Base-by-base conservation (phyloP, 2,329 filamentous ascomycete species). In the Mycosphaerelloides madeirae region DNA sequence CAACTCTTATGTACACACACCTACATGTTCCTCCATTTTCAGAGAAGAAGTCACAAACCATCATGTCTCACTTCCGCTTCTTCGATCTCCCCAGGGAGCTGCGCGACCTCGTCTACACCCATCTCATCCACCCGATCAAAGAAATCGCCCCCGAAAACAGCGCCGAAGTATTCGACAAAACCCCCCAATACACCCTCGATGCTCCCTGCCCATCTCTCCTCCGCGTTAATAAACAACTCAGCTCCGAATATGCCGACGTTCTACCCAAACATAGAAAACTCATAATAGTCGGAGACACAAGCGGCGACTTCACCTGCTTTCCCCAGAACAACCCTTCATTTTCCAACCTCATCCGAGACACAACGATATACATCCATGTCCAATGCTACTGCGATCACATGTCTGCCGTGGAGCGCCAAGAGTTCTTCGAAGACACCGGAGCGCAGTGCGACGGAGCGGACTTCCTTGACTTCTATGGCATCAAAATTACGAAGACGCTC, bases 1-100 rank as follows among this genome's bases (percentile, higher is more conserved):
- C n/a, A n/a, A n/a, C n/a, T n/a, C n/a, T n/a, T n/a, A n/a, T n/a
- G n/a, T n/a, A n/a, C n/a, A n/a, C n/a, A n/a, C n/a, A n/a, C n/a
- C n/a, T n/a, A n/a, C n/a, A n/a, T n/a, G n/a, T n/a, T n/a, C n/a
- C n/a, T n/a, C n/a, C n/a, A n/a, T n/a, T n/a, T n/a, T n/a, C n/a
- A n/a, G n/a, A n/a, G n/a, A n/a, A n/a, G n/a, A n/a, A 25, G 22
- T 5, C 22, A 25, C 5, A 25, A 25, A 35, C 6, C 13, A 6
- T n/a, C 5, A 35, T 35, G 33, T 14, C 16, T 3, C 16, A 14
- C 15, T 41, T 41, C 29, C 38, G 22, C 9, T 31, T 41, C 25
- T 41, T 41, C 29, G 38, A 41, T 18, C 19, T 41, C 13, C 25
- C 38, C 16, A 5, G 25, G 6, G 38, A 41, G 16, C 38, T 41